Percentiles rank a stretch among this genome's conserved stretches.
Conservation (phyloP, 139 green algal species). For the Pleodorina starrii region DNA sequence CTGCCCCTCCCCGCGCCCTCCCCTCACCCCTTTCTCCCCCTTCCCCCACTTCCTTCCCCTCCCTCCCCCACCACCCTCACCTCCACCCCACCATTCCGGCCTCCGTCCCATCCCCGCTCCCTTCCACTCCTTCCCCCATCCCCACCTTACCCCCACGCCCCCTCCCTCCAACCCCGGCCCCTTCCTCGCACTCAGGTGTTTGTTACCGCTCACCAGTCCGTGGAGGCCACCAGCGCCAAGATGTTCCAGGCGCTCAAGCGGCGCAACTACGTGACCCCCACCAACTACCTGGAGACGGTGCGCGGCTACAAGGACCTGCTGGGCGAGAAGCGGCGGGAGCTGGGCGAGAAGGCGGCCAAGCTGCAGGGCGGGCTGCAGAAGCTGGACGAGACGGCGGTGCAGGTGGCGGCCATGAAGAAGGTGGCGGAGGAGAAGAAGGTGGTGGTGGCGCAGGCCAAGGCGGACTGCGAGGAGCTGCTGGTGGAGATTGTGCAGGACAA, state of each 20-base stretch:
- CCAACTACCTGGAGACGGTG: constrained; percentile 88
- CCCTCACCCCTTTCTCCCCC: too few relatives aligned
- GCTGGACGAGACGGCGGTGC: constrained; percentile 82
- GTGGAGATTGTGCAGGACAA: constrained; percentile 94
- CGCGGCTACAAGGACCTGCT: constrained; percentile 79
- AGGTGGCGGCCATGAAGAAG: constrained; percentile 84
- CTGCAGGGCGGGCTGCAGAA: constrained; percentile 86
- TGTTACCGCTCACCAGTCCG: constrained; percentile 77
- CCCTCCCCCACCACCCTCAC: too few relatives aligned
- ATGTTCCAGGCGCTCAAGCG: constrained; percentile 78
- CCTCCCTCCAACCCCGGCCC: too few relatives aligned
- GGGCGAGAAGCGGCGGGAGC: constrained; percentile 77
- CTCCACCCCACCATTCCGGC: too few relatives aligned
- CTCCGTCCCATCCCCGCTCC: too few relatives aligned
- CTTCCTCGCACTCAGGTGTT: constrained; percentile 68
- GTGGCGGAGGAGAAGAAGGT: constrained; percentile 86
- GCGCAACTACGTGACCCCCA: constrained; percentile 88
- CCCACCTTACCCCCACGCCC: too few relatives aligned
- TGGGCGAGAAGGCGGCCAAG: constrained; percentile 81
- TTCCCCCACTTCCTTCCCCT: too few relatives aligned
- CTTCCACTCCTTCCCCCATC: too few relatives aligned
- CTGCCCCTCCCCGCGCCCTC: too few relatives aligned
- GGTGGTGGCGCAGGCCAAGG: constrained; percentile 85
- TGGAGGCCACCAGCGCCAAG: constrained; percentile 64
- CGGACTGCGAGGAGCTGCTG: constrained; percentile 90